Base-by-base conservation (phyloP, 306 rosid genomes). In the Hippophae gyantsensis region DNA sequence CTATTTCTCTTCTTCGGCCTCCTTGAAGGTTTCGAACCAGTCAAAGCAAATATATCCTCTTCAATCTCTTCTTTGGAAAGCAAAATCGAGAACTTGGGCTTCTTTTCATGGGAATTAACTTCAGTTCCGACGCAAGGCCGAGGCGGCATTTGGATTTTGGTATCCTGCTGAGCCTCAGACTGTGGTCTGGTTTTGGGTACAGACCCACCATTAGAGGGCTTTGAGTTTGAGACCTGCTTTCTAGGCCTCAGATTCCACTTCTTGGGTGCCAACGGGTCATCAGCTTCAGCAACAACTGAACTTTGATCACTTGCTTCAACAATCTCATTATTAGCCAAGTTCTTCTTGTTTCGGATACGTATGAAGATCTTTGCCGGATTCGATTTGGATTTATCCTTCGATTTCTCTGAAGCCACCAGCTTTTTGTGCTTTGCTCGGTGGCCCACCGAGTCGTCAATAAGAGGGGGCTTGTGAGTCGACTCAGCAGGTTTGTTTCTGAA, bases 191-290 rank as follows among this genome's bases (percentile, higher is more conserved):
- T 47, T 18, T 23, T 66, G 47, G 43, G 13, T 2, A 38, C 57
- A 7, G 61, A 40, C 1, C 27, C 47, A 27, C 10, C 60, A 4
- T 41, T 42, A 48, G 57, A 56, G 51, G 64, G 48, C 63, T 73
- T 69, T 0, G 12, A 13, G 13, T 14, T 6, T 26, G 47, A 10
- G 48, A 56, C 55, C 47, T 61, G 59, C 48, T 60, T 68, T 11
- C 79, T 67, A 10, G 82, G 76, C 71, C 82, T 51, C 9, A 78
- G 48, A 60, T 78, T 78, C 74, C 79, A 78, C 1, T 60, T 62
- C 73, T 69, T 69, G 3, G 54, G 54, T 8, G 41, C 13, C 47
- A 56, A 32, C 46, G 43, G 64, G 5, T 60, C 71, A 0, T 52
- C 51, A 10, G 49, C 54, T 38, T 47, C 58, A 51, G n/a, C 41